A percentile compares a stretch with the other conserved stretches of the same genome.
phyloP scores from a whole-genome alignment of 2,329 filamentous ascomycete genomes.

The Microdochium paspali region DNA sequence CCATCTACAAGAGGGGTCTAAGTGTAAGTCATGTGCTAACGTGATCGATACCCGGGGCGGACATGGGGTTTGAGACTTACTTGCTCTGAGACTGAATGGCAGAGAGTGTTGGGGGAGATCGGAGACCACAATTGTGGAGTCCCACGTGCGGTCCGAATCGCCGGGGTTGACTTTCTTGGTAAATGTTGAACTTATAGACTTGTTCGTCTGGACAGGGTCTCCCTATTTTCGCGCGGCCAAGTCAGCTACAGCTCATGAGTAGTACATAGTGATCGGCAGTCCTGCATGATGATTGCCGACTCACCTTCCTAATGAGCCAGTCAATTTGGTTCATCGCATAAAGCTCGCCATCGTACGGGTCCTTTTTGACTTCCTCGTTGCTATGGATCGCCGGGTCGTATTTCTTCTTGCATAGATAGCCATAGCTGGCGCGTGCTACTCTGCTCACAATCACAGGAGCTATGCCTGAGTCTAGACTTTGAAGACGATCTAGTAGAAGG shows the following conservation, averaged over 20 bases:
- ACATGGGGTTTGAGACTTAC: conserved; percentile 12
- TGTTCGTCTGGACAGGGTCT: conserved; percentile 25
- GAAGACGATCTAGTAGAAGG: conserved; percentile 39
- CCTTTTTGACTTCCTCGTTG: conserved; percentile 22
- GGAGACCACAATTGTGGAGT: conserved; percentile 28
- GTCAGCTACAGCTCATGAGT: too few species aligned
- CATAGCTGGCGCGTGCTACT: conserved; percentile 32
- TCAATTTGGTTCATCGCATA: conserved; percentile 32
- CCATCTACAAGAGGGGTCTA: conserved; percentile 16
- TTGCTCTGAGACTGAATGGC: conserved; percentile 25
- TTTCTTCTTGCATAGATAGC: conserved; percentile 24
- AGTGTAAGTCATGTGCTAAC: too few species aligned
- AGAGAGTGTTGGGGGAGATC: conserved; percentile 24
- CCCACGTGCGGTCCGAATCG: conserved; percentile 24
- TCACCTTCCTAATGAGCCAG: conserved; percentile 29
- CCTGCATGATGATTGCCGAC: not conserved
- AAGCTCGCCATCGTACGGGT: conserved; percentile 21
- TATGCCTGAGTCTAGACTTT: conserved; percentile 29
- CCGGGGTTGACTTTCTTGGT: conserved; percentile 22
- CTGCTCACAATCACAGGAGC: conserved; percentile 31
- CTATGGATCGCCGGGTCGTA: conserved; percentile 26
- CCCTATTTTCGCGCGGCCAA: too few species aligned
- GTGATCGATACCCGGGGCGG: not conserved
- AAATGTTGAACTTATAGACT: conserved; percentile 21
- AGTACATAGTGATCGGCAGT: not conserved